A percentile compares a stretch with the other conserved stretches of the same genome.
These are phyloP conservation scores for Populus tremula DNA, from an alignment of 345 rosid genomes.

Conservation along the genomic window DNA sequence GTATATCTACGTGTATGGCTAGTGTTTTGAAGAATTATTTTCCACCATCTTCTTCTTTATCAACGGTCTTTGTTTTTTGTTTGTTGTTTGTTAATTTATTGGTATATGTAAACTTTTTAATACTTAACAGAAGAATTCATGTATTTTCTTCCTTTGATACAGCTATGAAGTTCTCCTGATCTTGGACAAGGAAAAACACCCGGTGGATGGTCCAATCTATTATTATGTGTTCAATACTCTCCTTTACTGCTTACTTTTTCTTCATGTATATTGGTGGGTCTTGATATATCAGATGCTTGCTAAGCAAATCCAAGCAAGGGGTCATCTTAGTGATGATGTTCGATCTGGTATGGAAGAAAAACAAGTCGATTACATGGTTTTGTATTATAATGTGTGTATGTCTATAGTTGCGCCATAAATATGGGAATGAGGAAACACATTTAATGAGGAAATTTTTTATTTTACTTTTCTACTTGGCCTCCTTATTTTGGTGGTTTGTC, in stretches of 20 bases:
- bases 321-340: conserved; percentile 35
- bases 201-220: conserved; percentile 28
- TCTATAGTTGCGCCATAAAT: not conserved
- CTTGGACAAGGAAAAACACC: conserved; percentile 26
- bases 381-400: not conserved
- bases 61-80: not conserved
- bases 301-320: conserved; percentile 37
- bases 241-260: conserved; percentile 31
- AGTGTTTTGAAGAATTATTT: not conserved
- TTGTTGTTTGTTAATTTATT: not conserved
- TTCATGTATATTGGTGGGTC: conserved; percentile 40
- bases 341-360: conserved; percentile 28
- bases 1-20: not conserved
- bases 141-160: conserved; percentile 5
- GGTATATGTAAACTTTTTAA: not conserved
- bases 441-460: not conserved
- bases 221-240: conserved; percentile 32
- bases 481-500: not conserved
- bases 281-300: conserved; percentile 37
- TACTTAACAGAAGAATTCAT: not conserved
- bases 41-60: not conserved
- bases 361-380: not conserved
- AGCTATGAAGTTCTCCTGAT: conserved; percentile 28
- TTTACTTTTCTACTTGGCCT: not conserved
- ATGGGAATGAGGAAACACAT: not conserved